Evolutionary conservation across 2,329 filamentous ascomycete genomes (phyloP).

Genomic region (Aschersonia sp.): DNA sequence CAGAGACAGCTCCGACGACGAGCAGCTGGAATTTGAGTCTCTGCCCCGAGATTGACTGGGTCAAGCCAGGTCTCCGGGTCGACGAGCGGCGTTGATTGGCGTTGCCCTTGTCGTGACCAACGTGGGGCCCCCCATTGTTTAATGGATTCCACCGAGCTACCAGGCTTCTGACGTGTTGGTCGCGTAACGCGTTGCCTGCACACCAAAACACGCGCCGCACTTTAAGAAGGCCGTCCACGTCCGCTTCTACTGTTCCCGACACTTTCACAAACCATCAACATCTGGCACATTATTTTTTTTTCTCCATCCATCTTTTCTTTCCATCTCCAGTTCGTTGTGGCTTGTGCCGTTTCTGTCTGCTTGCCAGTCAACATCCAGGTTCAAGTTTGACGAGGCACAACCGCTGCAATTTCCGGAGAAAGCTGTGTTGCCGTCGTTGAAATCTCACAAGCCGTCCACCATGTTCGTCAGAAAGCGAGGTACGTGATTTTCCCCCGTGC

Average conservation of each 20-base stretch:
- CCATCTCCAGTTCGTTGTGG: too few species aligned
- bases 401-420: too few species aligned
- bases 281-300: slow-evolving; percentile 2
- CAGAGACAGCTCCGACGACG: not conserved
- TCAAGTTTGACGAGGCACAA: too few species aligned
- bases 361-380: too few species aligned
- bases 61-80: too few species aligned
- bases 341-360: too few species aligned
- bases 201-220: slow-evolving; percentile 17
- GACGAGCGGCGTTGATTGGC: not conserved
- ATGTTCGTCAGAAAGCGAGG: slow-evolving; percentile 53
- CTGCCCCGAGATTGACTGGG: not conserved
- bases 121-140: slow-evolving; percentile 10
- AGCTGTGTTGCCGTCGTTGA: too few species aligned
- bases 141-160: slow-evolving; percentile 11
- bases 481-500: slow-evolving; percentile 20
- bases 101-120: not conserved
- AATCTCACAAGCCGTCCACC: slow-evolving; percentile 10
- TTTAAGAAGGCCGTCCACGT: slow-evolving; percentile 19
- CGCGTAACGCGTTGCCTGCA: too few species aligned
- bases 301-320: slow-evolving; percentile 4
- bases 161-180: slow-evolving; percentile 7
- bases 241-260: not conserved
- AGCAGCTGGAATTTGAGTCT: not conserved
- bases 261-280: too few species aligned